These are phyloP conservation scores for Penicillium vulpinum DNA, from an alignment of 2,329 filamentous ascomycete species.

Conservation along the genomic window DNA sequence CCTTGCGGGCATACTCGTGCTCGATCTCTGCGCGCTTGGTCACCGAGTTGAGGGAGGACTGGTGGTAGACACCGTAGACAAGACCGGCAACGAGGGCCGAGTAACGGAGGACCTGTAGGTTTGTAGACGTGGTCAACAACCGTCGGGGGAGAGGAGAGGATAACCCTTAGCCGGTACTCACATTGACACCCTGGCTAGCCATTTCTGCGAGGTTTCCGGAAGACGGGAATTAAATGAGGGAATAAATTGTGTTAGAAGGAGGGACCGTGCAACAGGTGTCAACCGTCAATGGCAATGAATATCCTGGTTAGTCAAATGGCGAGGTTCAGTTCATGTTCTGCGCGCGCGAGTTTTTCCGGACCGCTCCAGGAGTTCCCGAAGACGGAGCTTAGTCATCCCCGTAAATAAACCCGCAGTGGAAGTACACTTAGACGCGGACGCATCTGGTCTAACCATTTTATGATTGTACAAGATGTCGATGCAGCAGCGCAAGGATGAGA, in stretches of 20 bases:
- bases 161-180: conserved; percentile 40
- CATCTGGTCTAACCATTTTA: conserved; percentile 4
- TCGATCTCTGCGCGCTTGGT: conserved; percentile 70
- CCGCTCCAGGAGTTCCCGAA: conserved; percentile 20
- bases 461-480: conserved; percentile 32
- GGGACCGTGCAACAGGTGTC: conserved; percentile 35
- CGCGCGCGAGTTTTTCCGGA: conserved; percentile 46
- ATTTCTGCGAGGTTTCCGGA: conserved; percentile 53
- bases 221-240: conserved; percentile 36
- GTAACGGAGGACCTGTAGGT: conserved; percentile 85
- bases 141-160: conserved; percentile 17
- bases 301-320: conserved; percentile 31
- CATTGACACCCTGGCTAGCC: conserved; percentile 69
- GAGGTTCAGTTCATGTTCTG: conserved; percentile 39
- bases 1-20: conserved; percentile 86
- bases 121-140: conserved; percentile 19
- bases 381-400: conserved; percentile 41
- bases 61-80: conserved; percentile 95
- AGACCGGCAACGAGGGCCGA: conserved; percentile 88
- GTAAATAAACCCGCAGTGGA: conserved; percentile 28
- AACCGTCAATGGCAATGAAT: conserved; percentile 42
- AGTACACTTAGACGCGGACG: conserved; percentile 4
- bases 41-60: conserved; percentile 72
- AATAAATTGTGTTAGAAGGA: conserved; percentile 29
- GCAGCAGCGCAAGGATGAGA: conserved; percentile 88